Base-by-base conservation (phyloP, 164 flowering plant species). In the Taxillus chinensis region DNA sequence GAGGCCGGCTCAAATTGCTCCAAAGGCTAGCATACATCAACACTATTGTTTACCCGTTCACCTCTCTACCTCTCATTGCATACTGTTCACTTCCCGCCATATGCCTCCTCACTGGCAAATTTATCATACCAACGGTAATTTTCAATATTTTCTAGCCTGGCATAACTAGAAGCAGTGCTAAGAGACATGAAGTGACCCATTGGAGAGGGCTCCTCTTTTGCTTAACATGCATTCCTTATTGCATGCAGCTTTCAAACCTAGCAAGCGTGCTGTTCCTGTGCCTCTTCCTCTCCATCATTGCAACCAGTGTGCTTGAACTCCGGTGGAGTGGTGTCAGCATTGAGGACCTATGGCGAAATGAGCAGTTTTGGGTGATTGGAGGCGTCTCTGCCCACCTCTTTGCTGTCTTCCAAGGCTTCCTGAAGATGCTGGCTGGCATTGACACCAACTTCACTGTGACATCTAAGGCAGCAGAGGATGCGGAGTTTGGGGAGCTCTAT, bases 291-390 rank as follows among this genome's bases (percentile, higher is more conserved):
- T 90, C 96, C 77, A 93, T 93, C 73, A 93, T 93, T 61, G 3
- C 69, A 5, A 90, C 97, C n/a, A 84, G 95, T 55, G 87, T 90
- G 45, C 86, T 93, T 6, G 98, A 93, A 78, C 80, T 90, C 16
- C 78, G 96, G 12, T 93, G 98, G 98, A 93, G 98, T 65, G 92
- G 96, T 3, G 95, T 93, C 0, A 75, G 90, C 75, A 86, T 93
- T 17, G 97, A 93, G 67, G 98, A 87, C 59, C 69, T 70, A 74
- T 90, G 98, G 97, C 77, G 98, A 8, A 93, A 93, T 64, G 98
- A 93, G 75, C 98, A 90, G 68, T 93, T 93, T 60, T 93, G 98
- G 98, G 98, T 93, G 42, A 93, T 92, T 37, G 98, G 98, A 59
- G 96, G 98, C 3, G 98, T 92, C 39, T 92, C 98, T 17, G 98